Evolutionary conservation across 306 rosid species (phyloP).

Genomic region (Fagus sylvatica): DNA sequence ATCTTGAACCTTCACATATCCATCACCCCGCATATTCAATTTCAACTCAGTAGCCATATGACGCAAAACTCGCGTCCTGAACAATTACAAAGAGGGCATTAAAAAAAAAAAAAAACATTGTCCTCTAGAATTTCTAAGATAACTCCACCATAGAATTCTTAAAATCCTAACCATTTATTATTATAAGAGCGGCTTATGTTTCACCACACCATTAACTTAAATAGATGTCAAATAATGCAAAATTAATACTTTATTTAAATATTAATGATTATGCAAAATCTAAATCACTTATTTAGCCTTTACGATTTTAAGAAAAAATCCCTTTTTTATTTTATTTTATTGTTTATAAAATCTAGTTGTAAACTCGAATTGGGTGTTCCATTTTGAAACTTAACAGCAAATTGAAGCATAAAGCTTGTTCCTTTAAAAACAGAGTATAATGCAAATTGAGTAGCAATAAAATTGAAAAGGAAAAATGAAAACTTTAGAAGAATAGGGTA

Average conservation of each 20-base stretch:
- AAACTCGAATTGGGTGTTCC: neutral
- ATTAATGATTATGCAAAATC: no score
- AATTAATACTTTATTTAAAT: no score
- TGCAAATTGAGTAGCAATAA: neutral
- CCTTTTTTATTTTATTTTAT: neutral
- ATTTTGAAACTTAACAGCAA: neutral
- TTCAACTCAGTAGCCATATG: slow-evolving; percentile 86
- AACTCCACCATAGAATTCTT: no score
- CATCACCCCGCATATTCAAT: slow-evolving; percentile 73
- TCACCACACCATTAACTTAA: no score
- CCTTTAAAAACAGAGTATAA: neutral
- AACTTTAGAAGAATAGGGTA: neutral
- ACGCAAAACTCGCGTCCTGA: slow-evolving; percentile 82
- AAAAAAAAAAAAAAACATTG: neutral
- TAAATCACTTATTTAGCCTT: no score
- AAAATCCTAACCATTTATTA: no score
- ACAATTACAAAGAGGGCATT: slow-evolving; percentile 2
- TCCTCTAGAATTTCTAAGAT: neutral
- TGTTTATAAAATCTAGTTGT: neutral
- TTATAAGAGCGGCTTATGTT: no score
- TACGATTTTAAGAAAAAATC: neutral
- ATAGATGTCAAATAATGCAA: no score
- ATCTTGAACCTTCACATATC: slow-evolving; percentile 77
- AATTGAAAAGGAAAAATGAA: neutral
- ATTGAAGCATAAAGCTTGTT: neutral